phyloP scores from a whole-genome alignment of 805 yeast species.

The Zygosaccharomyces kombuchaensis region DNA sequence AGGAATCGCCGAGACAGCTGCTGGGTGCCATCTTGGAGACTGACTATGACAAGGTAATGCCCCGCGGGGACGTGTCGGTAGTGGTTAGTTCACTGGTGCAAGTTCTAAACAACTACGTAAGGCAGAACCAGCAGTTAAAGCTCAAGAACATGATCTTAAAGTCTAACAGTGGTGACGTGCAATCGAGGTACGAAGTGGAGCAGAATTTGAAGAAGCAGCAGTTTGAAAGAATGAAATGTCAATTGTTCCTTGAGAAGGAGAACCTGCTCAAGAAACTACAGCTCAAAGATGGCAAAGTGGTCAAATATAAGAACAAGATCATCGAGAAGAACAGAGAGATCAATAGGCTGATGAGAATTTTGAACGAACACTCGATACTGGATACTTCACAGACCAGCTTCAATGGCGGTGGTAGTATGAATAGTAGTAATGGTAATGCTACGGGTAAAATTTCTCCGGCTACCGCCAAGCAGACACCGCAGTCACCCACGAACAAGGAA shows the following conservation, averaged over 20 bases:
- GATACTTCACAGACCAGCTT: conserved; percentile 4
- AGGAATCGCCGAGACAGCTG: background rate
- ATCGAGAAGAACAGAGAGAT: conserved; percentile 45
- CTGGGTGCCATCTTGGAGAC: background rate
- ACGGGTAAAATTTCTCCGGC: background rate
- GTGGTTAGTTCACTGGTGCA: conserved; percentile 20
- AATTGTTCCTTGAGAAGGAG: conserved; percentile 33
- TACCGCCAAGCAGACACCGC: background rate
- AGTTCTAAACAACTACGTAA: conserved; percentile 24
- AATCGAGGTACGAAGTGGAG: conserved; percentile 30
- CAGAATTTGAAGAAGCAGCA: conserved; percentile 37
- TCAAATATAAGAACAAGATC: conserved; percentile 43
- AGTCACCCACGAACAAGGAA: conserved; percentile 5
- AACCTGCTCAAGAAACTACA: conserved; percentile 38
- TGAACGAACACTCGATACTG: conserved; percentile 23
- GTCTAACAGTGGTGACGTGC: conserved; percentile 22
- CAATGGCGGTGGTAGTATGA: background rate
- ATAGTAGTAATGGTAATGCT: background rate
- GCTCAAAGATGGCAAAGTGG: conserved; percentile 41
- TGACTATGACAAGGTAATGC: background rate
- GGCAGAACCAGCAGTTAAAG: conserved; percentile 35
- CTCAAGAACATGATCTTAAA: conserved; percentile 39
- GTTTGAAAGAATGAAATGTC: conserved; percentile 32
- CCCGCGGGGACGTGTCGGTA: conserved; percentile 9
- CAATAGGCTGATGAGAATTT: conserved; percentile 36